These are phyloP conservation scores for Iris pallida DNA, from an alignment of 116 monocot genomes.

Conservation along the genomic window DNA sequence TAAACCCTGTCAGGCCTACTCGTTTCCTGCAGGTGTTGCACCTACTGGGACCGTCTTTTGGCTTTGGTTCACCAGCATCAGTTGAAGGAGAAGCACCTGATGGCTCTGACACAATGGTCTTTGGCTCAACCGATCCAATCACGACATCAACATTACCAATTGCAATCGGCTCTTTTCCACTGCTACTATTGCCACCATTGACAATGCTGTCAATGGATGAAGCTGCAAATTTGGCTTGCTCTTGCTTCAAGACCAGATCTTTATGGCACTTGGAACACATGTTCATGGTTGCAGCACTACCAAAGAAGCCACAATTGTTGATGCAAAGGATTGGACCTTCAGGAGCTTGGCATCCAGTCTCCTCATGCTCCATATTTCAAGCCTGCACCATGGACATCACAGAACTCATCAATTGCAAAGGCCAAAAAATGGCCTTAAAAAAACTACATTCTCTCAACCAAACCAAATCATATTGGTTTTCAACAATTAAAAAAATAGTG, in stretches of 20 bases:
- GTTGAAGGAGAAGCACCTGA: slow-evolving; percentile 15
- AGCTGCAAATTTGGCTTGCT: slow-evolving; percentile 54
- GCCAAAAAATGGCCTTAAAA: too few species aligned
- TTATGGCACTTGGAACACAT: slow-evolving; percentile 77
- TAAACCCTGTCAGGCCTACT: slow-evolving; percentile 62
- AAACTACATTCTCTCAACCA: too few species aligned
- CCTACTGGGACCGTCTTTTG: slow-evolving; percentile 37
- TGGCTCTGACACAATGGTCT: slow-evolving; percentile 18
- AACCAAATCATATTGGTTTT: too few species aligned
- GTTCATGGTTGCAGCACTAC: slow-evolving; percentile 66
- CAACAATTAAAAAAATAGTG: too few species aligned
- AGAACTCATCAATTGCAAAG: too few species aligned
- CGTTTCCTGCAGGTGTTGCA: slow-evolving; percentile 59
- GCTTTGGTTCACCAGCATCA: slow-evolving; percentile 27
- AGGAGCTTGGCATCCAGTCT: slow-evolving; percentile 58
- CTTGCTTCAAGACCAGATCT: slow-evolving; percentile 45
- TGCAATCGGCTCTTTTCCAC: slow-evolving; percentile 26
- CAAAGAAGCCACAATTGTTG: slow-evolving; percentile 71
- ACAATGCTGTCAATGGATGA: slow-evolving; percentile 62
- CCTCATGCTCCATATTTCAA: slow-evolving; percentile 39
- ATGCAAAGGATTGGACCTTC: slow-evolving; percentile 62
- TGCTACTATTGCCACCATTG: slow-evolving; percentile 38
- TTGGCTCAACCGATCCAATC: slow-evolving; percentile 19
- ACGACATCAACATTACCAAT: slow-evolving; percentile 18
- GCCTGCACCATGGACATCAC: not conserved